Evolutionary conservation across 2,329 filamentous ascomycete species (phyloP), one percentile per base, ranked within the genome.

Genomic region (Thelonectria olida): DNA sequence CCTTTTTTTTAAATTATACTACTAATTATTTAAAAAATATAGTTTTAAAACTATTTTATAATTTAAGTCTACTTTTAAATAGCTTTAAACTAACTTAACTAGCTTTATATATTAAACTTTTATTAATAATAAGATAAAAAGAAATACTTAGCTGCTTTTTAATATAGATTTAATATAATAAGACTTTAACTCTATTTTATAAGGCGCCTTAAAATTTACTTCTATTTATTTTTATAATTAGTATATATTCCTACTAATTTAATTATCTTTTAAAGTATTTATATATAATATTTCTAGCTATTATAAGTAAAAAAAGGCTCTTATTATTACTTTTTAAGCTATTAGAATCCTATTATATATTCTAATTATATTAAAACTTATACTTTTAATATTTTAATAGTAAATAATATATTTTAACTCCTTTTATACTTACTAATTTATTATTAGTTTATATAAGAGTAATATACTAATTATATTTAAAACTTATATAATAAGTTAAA

Each of bases 161-260:
- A 15, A 25, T 2, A 13, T 38, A 7, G 44, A 10, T 47, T n/a
- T 4, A 19, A 44, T 15, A 13, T n/a, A 13, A 10, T 9, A 23
- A 10, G 42, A 45, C n/a, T 27, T 9, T 17, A 28, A 28, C 31
- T 20, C 7, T 7, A 19, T 15, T 23, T 15, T 36, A 2, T 8
- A 19, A 31, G 13, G 25, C 13, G 41, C 25, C 13, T 13, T 8
- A 2, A 10, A 17, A 13, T 34, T 9, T 15, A n/a, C n/a, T n/a
- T n/a, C n/a, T n/a, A 15, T 5, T 9, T 15, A 1, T 10, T 15
- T 3, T 38, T 41, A 17, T 27, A 36, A 12, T n/a, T 28, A 7
- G 39, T 52, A 10, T 58, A 58, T 28, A 41, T 58, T 28, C 41
- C 48, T 1, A 48, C 55, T 10, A 38, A 58, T 12, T 58, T 15